Base-by-base conservation (phyloP, 148 eudicot genomes). In the Vaccinium myrtillus region DNA sequence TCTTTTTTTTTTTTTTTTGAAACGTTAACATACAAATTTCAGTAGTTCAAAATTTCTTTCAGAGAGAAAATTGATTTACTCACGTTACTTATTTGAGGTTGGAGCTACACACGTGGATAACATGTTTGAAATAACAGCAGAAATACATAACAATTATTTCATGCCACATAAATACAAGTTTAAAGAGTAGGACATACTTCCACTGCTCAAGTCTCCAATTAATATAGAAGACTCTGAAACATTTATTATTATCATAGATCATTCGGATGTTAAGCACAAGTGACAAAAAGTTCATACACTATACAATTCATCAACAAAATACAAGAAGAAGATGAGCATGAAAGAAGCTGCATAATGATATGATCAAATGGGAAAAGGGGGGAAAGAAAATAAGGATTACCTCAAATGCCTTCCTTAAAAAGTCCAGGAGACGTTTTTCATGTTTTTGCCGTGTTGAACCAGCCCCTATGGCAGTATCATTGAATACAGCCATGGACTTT, bases 351-450 rank as follows among this genome's bases (percentile, higher is more conserved):
- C 59, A 50, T 25, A 77, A 25, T 77, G 8, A 55, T 54, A 32
- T 30, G 30, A n/a, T 73, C 2, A 21, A 71, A 36, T 61, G 25
- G 51, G 25, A 73, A 78, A 39, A 83, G 2, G 18, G 39, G 75
- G 19, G 13, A 19, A 12, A 46, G 77, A 85, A 69, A 32, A 16
- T 81, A 86, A 59, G 14, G 14, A 15, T 83, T 89, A 97, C 99
- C 98, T 95, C 99, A 90, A 95, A 97, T 82, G 95, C 93, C 89
- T 94, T 95, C 83, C 82, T 91, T 75, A 94, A 82, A 86, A 95
- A 97, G 82, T 84, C 88, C 53, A 91, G 95, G 49, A 97, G 90
- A 54, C 92, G 94, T 82, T 89, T 92, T 89, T 97, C 99, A 92
- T 90, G 93, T 85, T 97, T 97, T 90, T 89, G 93, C 89, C 98